These are phyloP conservation scores for Diplodia scrobiculata DNA, from an alignment of 2,329 filamentous ascomycete species.

Conservation along the genomic window DNA sequence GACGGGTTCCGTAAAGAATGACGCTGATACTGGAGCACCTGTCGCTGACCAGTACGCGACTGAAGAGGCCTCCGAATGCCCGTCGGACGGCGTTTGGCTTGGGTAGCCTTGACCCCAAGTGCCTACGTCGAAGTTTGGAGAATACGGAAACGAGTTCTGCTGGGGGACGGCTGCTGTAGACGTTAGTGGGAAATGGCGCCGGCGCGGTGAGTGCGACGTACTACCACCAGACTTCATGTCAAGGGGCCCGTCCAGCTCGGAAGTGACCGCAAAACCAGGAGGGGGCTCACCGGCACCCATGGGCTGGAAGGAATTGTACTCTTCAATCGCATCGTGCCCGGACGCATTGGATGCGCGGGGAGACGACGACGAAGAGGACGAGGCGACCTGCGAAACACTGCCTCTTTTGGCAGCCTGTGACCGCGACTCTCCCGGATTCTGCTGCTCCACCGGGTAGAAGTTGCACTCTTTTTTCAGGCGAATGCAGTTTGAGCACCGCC, in stretches of 20 bases:
- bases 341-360: slow-evolving; percentile 43
- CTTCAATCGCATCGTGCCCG: slow-evolving; percentile 38
- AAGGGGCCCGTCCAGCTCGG: slow-evolving; percentile 31
- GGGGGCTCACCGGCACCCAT: slow-evolving; percentile 34
- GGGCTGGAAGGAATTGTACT: slow-evolving; percentile 34
- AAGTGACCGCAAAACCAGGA: slow-evolving; percentile 32
- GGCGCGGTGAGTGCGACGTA: slow-evolving; percentile 33
- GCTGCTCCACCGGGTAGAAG: slow-evolving; percentile 85
- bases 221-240: slow-evolving; percentile 36
- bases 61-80: slow-evolving; percentile 18
- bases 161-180: slow-evolving; percentile 38
- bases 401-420: slow-evolving; percentile 51
- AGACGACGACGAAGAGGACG: slow-evolving; percentile 55
- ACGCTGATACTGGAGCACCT: slow-evolving; percentile 41
- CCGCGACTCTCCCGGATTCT: slow-evolving; percentile 57
- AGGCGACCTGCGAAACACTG: slow-evolving; percentile 45
- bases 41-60: slow-evolving; percentile 35
- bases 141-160: slow-evolving; percentile 42
- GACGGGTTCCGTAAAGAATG: slow-evolving; percentile 42
- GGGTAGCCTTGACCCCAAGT: slow-evolving; percentile 15
- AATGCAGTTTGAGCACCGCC: slow-evolving; percentile 89
- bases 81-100: slow-evolving; percentile 22
- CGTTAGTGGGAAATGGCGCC: slow-evolving; percentile 29
- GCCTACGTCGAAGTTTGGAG: slow-evolving; percentile 30
- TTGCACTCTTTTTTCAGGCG: slow-evolving; percentile 91